Conservation (phyloP, 768 basidiomycete genomes). For the Sporobolomyces pararoseus region DNA sequence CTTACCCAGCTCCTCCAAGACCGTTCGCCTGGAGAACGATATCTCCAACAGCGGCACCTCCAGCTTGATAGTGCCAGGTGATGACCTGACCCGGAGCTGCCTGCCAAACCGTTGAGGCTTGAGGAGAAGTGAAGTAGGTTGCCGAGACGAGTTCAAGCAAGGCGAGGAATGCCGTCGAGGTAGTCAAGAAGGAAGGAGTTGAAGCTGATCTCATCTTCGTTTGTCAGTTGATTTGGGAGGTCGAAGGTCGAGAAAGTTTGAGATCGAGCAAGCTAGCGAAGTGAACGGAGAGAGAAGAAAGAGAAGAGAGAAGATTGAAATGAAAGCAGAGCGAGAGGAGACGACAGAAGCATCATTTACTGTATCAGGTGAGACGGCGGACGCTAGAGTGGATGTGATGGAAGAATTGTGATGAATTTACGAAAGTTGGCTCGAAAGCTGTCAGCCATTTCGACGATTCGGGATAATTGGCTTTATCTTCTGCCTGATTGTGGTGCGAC, state of each 20-base stretch:
- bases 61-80: conserved; percentile 28
- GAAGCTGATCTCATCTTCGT: not conserved
- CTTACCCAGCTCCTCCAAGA: not conserved
- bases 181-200: not conserved
- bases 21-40: conserved; percentile 17
- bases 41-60: conserved; percentile 24
- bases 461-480: not conserved
- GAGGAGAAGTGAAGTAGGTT: conserved; percentile 34
- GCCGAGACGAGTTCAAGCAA: conserved; percentile 19
- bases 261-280: not conserved
- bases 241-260: not conserved
- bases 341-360: too few relatives aligned
- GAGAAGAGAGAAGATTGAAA: not conserved
- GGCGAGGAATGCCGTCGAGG: conserved; percentile 5
- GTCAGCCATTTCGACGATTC: not conserved
- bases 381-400: too few relatives aligned
- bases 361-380: too few relatives aligned
- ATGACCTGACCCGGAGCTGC: conserved; percentile 11
- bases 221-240: not conserved
- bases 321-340: too few relatives aligned
- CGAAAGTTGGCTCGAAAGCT: not conserved
- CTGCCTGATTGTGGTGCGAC: too few relatives aligned
- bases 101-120: conserved; percentile 3
- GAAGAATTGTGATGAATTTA: not conserved
- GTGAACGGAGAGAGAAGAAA: not conserved